Base-by-base conservation (phyloP, 352 stramenopile species). In the Thalassiosira pacifica region DNA sequence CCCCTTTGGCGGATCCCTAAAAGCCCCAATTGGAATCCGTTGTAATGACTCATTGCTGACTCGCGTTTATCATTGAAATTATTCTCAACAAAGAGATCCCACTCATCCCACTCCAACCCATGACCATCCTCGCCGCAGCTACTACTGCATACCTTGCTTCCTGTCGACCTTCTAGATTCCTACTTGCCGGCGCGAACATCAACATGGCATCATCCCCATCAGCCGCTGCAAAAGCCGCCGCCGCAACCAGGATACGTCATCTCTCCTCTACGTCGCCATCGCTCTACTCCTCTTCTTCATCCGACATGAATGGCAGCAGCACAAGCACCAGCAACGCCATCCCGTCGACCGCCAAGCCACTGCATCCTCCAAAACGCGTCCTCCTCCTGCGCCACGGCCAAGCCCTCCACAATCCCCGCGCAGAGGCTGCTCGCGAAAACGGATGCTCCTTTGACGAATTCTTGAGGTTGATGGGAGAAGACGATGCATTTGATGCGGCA, bases 401-500 rank as follows among this genome's bases (percentile, higher is more conserved):
- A 79, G 92, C 92, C 2, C 19, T 86, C 13, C 92, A 95, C 80
- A 95, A 95, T 85, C 88, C 90, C 27, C 70, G 90, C 9, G 92
- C 92, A 1, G 92, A 95, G 85, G 45, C 52, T 10, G 88, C 87
- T 24, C 84, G 82, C 52, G 82, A 86, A 53, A 73, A 61, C 19
- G 92, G 92, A 11, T 95, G 92, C 57, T 80, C 65, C n/a, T 82
- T 90, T 77, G 89, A 95, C 11, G 80, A 87, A 78, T 95, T 95
- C 67, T 37, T 95, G 13, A 66, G 76, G 40, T 57, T 91, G 0
- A 95, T 95, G 92, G 24, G 84, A 48, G 29, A 93, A 68, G 92
- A 95, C 70, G 92, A 95, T 88, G 72, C 73, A 4, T 82, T 87
- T 16, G 90, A 95, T 78, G 86, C 88, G 5, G 55, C 73, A 26